These are phyloP conservation scores for Aspergillus arachidicola DNA, from an alignment of 2,329 filamentous ascomycete species.

Conservation along the genomic window DNA sequence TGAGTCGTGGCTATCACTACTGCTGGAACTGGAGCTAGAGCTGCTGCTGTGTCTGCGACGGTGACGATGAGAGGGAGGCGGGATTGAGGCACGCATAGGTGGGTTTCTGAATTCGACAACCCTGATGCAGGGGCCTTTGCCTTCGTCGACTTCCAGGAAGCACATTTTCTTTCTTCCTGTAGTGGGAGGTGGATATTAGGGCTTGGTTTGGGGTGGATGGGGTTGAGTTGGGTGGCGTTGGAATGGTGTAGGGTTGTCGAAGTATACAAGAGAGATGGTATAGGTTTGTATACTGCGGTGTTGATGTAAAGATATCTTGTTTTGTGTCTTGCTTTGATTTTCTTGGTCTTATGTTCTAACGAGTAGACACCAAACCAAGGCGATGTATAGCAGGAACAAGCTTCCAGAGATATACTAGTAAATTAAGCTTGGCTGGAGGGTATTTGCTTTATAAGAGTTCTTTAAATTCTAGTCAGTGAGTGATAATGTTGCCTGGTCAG, in stretches of 20 bases:
- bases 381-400: background rate
- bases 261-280: background rate
- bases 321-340: background rate
- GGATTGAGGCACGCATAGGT: conserved; percentile 11
- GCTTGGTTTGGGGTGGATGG: background rate
- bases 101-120: conserved; percentile 14
- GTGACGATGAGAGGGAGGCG: background rate
- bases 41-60: conserved; percentile 4
- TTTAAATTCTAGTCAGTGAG: background rate
- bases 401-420: background rate
- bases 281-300: background rate
- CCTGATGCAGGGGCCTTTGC: conserved; percentile 13
- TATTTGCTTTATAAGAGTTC: background rate
- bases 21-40: background rate
- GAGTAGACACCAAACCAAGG: background rate
- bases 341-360: background rate
- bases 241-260: background rate
- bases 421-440: background rate
- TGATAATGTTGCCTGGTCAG: background rate
- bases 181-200: background rate
- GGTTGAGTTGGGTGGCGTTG: background rate
- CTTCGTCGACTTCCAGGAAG: conserved; percentile 20
- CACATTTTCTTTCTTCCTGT: conserved; percentile 16
- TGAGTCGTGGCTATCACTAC: conserved; percentile 4
- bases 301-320: background rate